Base-by-base conservation (phyloP, 2,329 filamentous ascomycete genomes). In the Chaetomium olivaceum region DNA sequence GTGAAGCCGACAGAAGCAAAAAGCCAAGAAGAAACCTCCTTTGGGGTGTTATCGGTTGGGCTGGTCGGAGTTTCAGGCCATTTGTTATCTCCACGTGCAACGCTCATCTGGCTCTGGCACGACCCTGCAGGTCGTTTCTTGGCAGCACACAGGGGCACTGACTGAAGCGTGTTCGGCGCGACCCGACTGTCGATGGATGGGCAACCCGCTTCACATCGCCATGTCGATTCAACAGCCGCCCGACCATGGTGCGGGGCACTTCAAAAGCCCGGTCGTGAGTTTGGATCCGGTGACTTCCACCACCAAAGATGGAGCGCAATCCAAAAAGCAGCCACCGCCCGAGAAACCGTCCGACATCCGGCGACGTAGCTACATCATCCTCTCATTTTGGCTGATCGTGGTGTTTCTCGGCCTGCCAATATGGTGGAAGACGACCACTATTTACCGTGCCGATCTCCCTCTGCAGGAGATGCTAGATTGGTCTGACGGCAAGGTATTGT, bases 391-490 rank as follows among this genome's bases (percentile, higher is more conserved):
- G 95, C 81, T 88, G 5, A 87, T 98, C 46, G 91, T 96, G 7
- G 76, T 96, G 7, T 85, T 90, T 33, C 80, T 99, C 6, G 95
- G 95, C 2, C 77, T 99, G 70, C 95, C 95, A 64, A 89, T 96
- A 85, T 99, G 95, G 95, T 96, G 92, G 88, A 89, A 88, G 77
- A 98, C 95, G 0, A 99, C 95, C 4, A 90, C 91, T 0, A 96
- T 98, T 63, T 93, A 96, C 77, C 87, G 95, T 63, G 93, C 94
- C 14, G 85, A 88, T 54, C 80, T 99, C 71, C 95, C 95, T 5
- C 78, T 97, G 71, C 85, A 90, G 74, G 85, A 89, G 62, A 99
- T 99, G 95, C 86, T 91, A 71, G 86, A 90, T 68, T 98, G 95
- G 94, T 91, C 92, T 11, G 91, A 96, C 74, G 93, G 93, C 70